Evolutionary conservation across 2,329 filamentous ascomycete species (phyloP), one percentile per base, ranked within the genome.

Genomic region (Neonectria sp.): DNA sequence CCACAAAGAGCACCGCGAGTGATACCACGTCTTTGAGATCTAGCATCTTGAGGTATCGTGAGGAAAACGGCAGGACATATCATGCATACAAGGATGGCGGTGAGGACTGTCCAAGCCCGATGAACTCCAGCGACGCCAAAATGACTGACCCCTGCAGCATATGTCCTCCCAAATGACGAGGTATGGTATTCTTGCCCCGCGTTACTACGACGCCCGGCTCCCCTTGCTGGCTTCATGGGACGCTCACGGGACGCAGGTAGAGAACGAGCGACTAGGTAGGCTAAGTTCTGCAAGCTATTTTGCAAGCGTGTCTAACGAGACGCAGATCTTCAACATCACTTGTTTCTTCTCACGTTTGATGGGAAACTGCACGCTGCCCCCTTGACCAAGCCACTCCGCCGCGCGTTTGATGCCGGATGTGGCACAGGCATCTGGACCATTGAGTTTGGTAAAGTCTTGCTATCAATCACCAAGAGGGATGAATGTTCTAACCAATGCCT

Each of bases 401-500:
- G 69, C 0, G 68, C n/a, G 0, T 56, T 70, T 11, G 68, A 70
- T 43, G 66, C 67, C 2, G 68, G 68, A 3, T 66, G 61, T 4
- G 68, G 68, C 1, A 69, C 66, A 2, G 68, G 68, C 15, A 69
- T 70, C 27, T 70, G 66, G 69, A 49, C 69, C 3, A 71, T 71
- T 9, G 69, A 71, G 0, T 70, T 71, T 24, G 69, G 68, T 63
- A 15, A 1, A 2, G 0, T 27, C 17, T 13, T 0, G 9, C 9
- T 2, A 21, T 21, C 21, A 21, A 21, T 21, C 21, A 21, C 21
- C 21, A 21, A 21, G 21, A 0, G 11, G 17, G 2, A 6, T 49
- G 5, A 5, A 21, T 15, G 9, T 17, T 35, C 8, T 70, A 6
- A 70, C 29, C 24, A 31, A 2, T 1, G 3, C 11, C 2, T 17